A percentile compares a stretch with the other conserved stretches of the same genome.
These are phyloP conservation scores for Talaromyces pinophilus DNA, from an alignment of 2,329 filamentous ascomycete species.

Conservation along the genomic window DNA sequence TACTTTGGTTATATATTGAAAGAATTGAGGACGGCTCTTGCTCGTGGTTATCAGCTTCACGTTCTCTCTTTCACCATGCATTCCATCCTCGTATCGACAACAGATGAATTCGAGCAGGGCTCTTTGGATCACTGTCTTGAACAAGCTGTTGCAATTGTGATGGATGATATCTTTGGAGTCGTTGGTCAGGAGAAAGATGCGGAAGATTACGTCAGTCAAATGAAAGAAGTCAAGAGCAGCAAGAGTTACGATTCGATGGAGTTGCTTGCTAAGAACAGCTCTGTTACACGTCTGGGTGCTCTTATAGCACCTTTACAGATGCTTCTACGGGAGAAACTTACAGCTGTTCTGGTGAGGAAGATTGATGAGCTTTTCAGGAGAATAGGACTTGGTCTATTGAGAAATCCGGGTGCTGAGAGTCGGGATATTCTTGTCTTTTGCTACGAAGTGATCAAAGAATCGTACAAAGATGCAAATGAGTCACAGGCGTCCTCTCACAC, in stretches of 20 bases:
- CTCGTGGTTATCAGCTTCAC: conserved; percentile 87
- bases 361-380: conserved; percentile 85
- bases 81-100: conserved; percentile 76
- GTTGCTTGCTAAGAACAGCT: conserved; percentile 79
- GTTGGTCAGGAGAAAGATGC: conserved; percentile 96
- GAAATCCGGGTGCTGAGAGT: conserved; percentile 75
- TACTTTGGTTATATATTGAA: conserved; percentile 94
- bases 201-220: conserved; percentile 89
- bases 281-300: conserved; percentile 69
- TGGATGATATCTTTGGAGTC: conserved; percentile 96
- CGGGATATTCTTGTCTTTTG: conserved; percentile 89
- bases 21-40: conserved; percentile 79
- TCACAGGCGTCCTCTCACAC: background rate
- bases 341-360: conserved; percentile 79
- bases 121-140: conserved; percentile 85
- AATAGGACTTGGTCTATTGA: conserved; percentile 77
- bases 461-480: conserved; percentile 61
- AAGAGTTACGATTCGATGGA: conserved; percentile 99
- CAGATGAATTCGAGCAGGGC: conserved; percentile 73
- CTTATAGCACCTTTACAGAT: conserved; percentile 77
- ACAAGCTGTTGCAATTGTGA: conserved; percentile 77
- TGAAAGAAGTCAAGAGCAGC: conserved; percentile 97
- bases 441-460: conserved; percentile 88
- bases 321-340: conserved; percentile 79
- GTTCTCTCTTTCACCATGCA: conserved; percentile 95